A percentile compares a stretch with the other conserved stretches of the same genome.
phyloP scores from a whole-genome alignment of 2,329 filamentous ascomycete species.

The Fusarium keratoplasticum region DNA sequence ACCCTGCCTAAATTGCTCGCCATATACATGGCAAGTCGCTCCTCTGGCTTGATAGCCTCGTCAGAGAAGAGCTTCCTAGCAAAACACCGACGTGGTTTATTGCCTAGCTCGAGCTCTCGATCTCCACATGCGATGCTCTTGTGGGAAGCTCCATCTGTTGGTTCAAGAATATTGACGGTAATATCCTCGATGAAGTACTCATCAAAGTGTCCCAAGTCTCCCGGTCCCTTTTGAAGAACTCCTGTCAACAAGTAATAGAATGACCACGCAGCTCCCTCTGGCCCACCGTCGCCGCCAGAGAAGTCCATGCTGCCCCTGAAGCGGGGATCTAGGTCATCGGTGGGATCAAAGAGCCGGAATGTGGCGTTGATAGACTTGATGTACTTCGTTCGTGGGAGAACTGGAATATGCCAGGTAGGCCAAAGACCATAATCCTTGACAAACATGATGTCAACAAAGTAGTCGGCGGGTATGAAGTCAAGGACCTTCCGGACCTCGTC shows the following conservation, averaged over 20 bases:
- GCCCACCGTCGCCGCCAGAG: not conserved
- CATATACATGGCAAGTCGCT: conserved; percentile 1
- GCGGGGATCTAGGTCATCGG: not conserved
- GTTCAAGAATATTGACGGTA: not conserved
- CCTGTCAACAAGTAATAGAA: not conserved
- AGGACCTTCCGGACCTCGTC: not conserved
- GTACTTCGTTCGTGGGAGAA: not conserved
- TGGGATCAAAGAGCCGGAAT: conserved; percentile 18
- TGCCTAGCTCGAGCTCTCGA: not conserved
- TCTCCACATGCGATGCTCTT: not conserved
- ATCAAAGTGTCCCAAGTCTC: not conserved
- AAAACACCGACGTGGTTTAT: not conserved
- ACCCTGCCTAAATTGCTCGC: not conserved
- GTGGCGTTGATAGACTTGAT: conserved; percentile 4
- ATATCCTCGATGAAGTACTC: conserved; percentile 6
- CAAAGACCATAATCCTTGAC: conserved; percentile 12
- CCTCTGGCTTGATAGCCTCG: not conserved
- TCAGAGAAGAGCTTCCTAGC: not conserved
- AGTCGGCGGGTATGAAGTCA: not conserved
- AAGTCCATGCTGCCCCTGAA: conserved; percentile 7
- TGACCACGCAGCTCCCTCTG: not conserved
- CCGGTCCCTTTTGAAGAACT: not conserved
- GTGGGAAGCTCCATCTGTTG: conserved; percentile 8
- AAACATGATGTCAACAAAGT: conserved; percentile 26
- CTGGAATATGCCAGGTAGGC: conserved; percentile 8